A percentile compares a stretch with the other conserved stretches of the same genome.
These are phyloP conservation scores for Mycocentrospora acerina DNA, from an alignment of 2,329 filamentous ascomycete species.

Conservation along the genomic window DNA sequence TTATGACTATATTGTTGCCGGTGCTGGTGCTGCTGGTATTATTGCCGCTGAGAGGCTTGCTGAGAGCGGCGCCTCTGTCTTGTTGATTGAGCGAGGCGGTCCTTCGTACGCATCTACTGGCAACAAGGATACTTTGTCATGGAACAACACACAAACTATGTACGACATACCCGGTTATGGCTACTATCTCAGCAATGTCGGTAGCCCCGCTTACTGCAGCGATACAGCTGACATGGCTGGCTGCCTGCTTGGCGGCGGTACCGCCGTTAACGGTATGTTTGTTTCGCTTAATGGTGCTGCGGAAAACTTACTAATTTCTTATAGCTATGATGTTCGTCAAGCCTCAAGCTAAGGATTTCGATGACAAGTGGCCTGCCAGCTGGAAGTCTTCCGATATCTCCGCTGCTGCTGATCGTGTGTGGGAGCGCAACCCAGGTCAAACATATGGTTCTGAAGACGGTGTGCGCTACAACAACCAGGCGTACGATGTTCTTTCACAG, in stretches of 20 bases:
- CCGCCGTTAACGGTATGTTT: slow-evolving; percentile 65
- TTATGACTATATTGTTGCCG: slow-evolving; percentile 63
- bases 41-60: slow-evolving; percentile 61
- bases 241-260: slow-evolving; percentile 68
- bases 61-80: slow-evolving; percentile 63
- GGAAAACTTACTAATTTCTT: slow-evolving; percentile 60
- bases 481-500: slow-evolving; percentile 63
- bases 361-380: slow-evolving; percentile 69
- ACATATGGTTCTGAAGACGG: slow-evolving; percentile 65
- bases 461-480: slow-evolving; percentile 63
- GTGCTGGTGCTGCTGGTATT: slow-evolving; percentile 62
- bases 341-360: slow-evolving; percentile 58
- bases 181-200: slow-evolving; percentile 36
- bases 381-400: slow-evolving; percentile 68
- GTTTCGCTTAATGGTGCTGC: too few species aligned
- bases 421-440: slow-evolving; percentile 69
- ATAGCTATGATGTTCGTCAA: slow-evolving; percentile 39
- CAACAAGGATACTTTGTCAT: slow-evolving; percentile 29
- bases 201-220: slow-evolving; percentile 50
- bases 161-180: slow-evolving; percentile 42
- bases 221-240: slow-evolving; percentile 72
- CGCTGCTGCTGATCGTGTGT: slow-evolving; percentile 63
- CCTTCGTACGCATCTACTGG: slow-evolving; percentile 35
- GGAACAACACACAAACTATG: slow-evolving; percentile 40
- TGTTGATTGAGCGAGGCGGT: slow-evolving; percentile 54